Evolutionary conservation across 1,284 basidiomycete species (phyloP).

Genomic region (Cutaneotrichosporon sp.): DNA sequence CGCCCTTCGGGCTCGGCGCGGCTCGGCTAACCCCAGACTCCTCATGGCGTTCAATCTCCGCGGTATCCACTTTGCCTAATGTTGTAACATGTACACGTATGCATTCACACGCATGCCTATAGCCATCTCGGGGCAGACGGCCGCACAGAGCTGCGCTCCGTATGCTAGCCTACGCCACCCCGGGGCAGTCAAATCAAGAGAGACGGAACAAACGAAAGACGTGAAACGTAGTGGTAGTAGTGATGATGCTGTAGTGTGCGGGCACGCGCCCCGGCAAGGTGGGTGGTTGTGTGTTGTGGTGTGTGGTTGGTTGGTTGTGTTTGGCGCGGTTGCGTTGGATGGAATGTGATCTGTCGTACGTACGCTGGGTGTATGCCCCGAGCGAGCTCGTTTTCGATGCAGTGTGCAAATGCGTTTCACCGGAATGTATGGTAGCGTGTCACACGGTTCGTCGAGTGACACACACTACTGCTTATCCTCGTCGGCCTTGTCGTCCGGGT

Average conservation of each 20-base stretch:
- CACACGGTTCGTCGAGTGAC: not conserved
- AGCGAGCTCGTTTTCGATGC: not conserved
- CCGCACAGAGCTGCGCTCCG: no score
- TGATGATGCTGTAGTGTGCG: no score
- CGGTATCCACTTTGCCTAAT: constrained; percentile 71
- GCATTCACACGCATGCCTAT: not conserved
- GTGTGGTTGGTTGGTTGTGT: no score
- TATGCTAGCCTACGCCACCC: no score
- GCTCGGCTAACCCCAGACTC: constrained; percentile 49
- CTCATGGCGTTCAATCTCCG: constrained; percentile 73
- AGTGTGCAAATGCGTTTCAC: not conserved
- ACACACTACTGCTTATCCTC: constrained; percentile 6
- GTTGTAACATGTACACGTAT: constrained; percentile 23
- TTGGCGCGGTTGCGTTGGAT: no score
- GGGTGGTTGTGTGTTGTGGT: no score
- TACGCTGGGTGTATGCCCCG: not conserved
- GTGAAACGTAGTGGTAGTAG: no score
- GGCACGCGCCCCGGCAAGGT: no score
- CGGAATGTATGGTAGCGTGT: not conserved
- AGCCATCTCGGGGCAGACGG: no score
- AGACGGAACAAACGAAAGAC: no score
- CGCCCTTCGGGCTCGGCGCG: not conserved
- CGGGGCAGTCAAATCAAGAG: no score
- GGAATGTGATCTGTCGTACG: no score
- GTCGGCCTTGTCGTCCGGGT: constrained; percentile 8